phyloP scores from a whole-genome alignment of 1,284 basidiomycete genomes.

The Singerocomus inundabilis region DNA sequence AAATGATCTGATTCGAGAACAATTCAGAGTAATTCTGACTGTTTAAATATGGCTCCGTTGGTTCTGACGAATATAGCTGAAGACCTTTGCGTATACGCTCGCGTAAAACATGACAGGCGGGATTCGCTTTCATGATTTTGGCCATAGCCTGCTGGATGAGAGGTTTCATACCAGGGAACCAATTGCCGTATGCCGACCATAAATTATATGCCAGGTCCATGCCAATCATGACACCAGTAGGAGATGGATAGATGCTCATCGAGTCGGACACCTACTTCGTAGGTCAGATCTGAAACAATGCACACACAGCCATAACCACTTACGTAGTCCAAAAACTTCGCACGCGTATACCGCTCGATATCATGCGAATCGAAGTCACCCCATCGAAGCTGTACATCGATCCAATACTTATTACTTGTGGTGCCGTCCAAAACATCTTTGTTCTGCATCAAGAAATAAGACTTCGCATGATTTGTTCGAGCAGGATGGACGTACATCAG shows the following conservation, averaged over 20 bases:
- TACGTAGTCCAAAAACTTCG: slow-evolving; percentile 96
- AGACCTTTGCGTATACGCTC: slow-evolving; percentile 99
- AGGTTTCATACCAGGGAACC: slow-evolving; percentile 99
- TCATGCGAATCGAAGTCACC: slow-evolving; percentile 99
- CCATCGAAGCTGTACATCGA: slow-evolving; percentile 98
- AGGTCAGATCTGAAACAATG: slow-evolving; percentile 5
- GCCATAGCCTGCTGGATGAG: slow-evolving; percentile 99
- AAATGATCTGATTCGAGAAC: slow-evolving; percentile 99
- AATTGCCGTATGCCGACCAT: slow-evolving; percentile 99
- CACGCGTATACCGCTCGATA: slow-evolving; percentile 95
- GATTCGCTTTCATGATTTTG: slow-evolving; percentile 99
- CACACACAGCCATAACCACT: slow-evolving; percentile 22
- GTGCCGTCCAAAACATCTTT: slow-evolving; percentile 97
- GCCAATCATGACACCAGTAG: slow-evolving; percentile 97
- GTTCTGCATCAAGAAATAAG: slow-evolving; percentile 45
- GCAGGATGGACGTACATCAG: slow-evolving; percentile 62
- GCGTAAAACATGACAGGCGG: slow-evolving; percentile 95
- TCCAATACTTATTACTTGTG: slow-evolving; percentile 98
- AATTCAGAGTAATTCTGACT: slow-evolving; percentile 97
- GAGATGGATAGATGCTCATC: slow-evolving; percentile 98
- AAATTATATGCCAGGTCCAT: slow-evolving; percentile 98
- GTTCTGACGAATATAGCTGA: slow-evolving; percentile 98
- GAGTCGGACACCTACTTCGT: slow-evolving; percentile 76
- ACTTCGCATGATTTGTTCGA: not conserved
- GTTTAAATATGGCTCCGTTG: slow-evolving; percentile 98